Evolutionary conservation across 257 asterid species (phyloP).

Genomic region (Schizonepeta tenuifolia): DNA sequence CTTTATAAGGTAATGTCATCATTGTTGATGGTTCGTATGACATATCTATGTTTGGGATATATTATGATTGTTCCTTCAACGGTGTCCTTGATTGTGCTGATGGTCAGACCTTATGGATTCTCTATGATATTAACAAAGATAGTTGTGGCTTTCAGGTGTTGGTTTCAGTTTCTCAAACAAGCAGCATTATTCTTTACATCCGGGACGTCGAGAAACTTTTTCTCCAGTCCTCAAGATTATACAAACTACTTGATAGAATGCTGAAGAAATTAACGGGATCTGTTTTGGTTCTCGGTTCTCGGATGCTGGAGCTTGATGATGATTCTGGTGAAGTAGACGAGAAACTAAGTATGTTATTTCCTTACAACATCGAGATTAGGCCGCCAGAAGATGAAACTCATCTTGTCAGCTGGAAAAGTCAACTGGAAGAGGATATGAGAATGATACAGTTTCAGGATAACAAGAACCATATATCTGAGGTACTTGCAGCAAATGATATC

Average conservation of each 20-base stretch:
- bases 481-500: slow-evolving; percentile 91
- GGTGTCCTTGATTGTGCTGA: slow-evolving; percentile 14
- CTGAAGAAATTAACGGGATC: slow-evolving; percentile 83
- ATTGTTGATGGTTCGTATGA: slow-evolving; percentile 3
- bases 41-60: slow-evolving; percentile 10
- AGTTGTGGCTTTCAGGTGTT: slow-evolving; percentile 61
- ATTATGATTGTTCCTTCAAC: slow-evolving; percentile 5
- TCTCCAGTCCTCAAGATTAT: slow-evolving; percentile 63
- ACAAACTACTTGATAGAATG: slow-evolving; percentile 69
- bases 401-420: slow-evolving; percentile 84
- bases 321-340: slow-evolving; percentile 64
- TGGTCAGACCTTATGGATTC: slow-evolving; percentile 15
- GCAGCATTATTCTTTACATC: slow-evolving; percentile 74
- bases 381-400: slow-evolving; percentile 87
- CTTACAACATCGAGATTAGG: slow-evolving; percentile 80
- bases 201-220: slow-evolving; percentile 80
- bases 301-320: slow-evolving; percentile 65
- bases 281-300: slow-evolving; percentile 86
- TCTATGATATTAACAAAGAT: slow-evolving; percentile 15
- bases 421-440: slow-evolving; percentile 86
- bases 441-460: slow-evolving; percentile 81
- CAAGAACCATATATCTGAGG: slow-evolving; percentile 88
- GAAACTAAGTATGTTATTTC: slow-evolving; percentile 63
- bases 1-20: slow-evolving; percentile 73
- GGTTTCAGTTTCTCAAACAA: slow-evolving; percentile 65